phyloP scores from a whole-genome alignment of 129 eudicot genomes.

The Ambrosia artemisiifolia region DNA sequence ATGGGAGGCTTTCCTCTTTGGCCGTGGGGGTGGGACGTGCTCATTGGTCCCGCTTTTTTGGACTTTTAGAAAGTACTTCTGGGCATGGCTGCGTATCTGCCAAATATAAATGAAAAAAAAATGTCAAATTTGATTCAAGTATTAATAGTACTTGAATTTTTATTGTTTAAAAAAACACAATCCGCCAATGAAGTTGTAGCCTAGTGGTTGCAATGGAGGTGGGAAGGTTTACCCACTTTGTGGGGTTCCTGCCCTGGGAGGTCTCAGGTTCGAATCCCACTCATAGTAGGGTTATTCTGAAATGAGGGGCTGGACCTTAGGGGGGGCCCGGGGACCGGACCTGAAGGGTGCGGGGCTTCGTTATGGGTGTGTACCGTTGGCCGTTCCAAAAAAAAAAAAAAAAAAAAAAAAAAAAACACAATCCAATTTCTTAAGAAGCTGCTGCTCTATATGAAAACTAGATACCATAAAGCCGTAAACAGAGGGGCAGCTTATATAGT shows the following conservation, averaged over 20 bases:
- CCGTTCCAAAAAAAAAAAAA: too few species aligned
- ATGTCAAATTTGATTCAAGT: background rate
- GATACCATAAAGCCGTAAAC: background rate
- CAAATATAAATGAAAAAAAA: constrained; percentile 1
- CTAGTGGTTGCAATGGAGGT: too few species aligned
- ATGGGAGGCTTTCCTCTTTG: constrained; percentile 93
- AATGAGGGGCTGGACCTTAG: too few species aligned
- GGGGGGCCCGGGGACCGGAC: too few species aligned
- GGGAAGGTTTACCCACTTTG: too few species aligned
- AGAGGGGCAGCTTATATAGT: background rate
- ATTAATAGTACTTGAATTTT: background rate
- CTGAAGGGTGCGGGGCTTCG: too few species aligned
- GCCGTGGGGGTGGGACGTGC: constrained; percentile 94
- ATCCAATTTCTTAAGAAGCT: background rate
- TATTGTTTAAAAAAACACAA: too few species aligned
- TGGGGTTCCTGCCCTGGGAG: too few species aligned
- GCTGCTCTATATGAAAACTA: background rate
- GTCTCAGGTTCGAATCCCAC: too few species aligned
- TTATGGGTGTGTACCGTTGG: too few species aligned
- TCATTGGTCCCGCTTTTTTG: constrained; percentile 88
- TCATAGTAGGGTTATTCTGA: too few species aligned
- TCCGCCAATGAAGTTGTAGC: too few species aligned
- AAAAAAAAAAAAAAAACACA: background rate
- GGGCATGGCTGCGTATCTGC: constrained; percentile 73
- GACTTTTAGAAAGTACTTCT: constrained; percentile 82